A percentile compares a stretch with the other conserved stretches of the same genome.
Conservation (phyloP, 1,284 basidiomycete species). For the Pterulicium gracile region DNA sequence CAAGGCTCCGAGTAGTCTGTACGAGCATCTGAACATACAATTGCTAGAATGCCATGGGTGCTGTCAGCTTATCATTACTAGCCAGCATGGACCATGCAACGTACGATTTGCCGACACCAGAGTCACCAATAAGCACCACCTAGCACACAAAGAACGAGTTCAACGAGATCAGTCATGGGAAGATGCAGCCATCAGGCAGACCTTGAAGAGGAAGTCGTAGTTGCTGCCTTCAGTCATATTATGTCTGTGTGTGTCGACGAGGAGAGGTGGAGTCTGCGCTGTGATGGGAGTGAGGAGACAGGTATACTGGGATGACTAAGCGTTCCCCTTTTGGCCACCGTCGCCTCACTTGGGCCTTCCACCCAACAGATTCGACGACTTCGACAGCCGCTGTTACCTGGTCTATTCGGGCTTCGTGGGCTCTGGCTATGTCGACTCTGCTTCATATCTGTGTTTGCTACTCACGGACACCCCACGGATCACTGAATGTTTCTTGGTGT, state of each 20-base stretch:
- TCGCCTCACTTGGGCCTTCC: background rate
- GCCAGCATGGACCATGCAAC: slow-evolving; percentile 29
- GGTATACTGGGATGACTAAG: background rate
- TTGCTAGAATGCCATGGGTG: too few relatives aligned
- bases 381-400: too few relatives aligned
- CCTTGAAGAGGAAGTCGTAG: slow-evolving; percentile 97
- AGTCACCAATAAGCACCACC: slow-evolving; percentile 98
- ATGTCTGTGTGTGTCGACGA: background rate
- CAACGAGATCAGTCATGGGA: slow-evolving; percentile 7
- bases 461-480: too few relatives aligned
- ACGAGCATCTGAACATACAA: slow-evolving; percentile 19
- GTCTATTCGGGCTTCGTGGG: too few relatives aligned
- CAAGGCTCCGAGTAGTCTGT: slow-evolving; percentile 5
- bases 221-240: slow-evolving; percentile 82
- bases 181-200: slow-evolving; percentile 30
- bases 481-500: too few relatives aligned
- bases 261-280: background rate
- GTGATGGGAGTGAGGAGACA: background rate
- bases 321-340: background rate
- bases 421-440: too few relatives aligned
- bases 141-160: slow-evolving; percentile 20
- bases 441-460: too few relatives aligned
- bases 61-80: too few relatives aligned
- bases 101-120: slow-evolving; percentile 96
- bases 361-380: too few relatives aligned